Evolutionary conservation across 1,139 yeast species (phyloP).

Genomic region (Debaryomyces sp.): DNA sequence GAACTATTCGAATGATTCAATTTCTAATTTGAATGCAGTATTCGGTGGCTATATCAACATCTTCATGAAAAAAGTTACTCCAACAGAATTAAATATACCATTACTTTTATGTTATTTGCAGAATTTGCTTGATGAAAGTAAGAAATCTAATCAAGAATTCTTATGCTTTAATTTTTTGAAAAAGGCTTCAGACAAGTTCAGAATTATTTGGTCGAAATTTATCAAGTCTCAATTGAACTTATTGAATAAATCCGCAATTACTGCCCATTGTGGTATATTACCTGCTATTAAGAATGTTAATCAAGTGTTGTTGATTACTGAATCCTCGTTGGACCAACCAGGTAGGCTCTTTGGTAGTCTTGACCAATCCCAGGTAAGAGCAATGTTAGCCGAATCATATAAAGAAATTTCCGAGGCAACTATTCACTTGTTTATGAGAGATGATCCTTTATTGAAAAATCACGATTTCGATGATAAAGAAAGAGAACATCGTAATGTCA

Average conservation of each 20-base stretch:
- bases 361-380: slow-evolving; percentile 29
- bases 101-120: slow-evolving; percentile 44
- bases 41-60: slow-evolving; percentile 53
- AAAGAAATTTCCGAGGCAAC: slow-evolving; percentile 36
- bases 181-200: slow-evolving; percentile 55
- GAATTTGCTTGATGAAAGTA: slow-evolving; percentile 39
- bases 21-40: slow-evolving; percentile 52
- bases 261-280: slow-evolving; percentile 45
- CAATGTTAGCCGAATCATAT: slow-evolving; percentile 46
- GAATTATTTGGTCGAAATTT: slow-evolving; percentile 60
- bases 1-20: slow-evolving; percentile 55
- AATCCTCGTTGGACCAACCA: slow-evolving; percentile 32
- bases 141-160: slow-evolving; percentile 68
- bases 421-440: slow-evolving; percentile 39
- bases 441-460: slow-evolving; percentile 48
- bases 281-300: slow-evolving; percentile 38
- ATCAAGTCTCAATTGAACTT: slow-evolving; percentile 55
- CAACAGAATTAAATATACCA: slow-evolving; percentile 41
- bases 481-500: slow-evolving; percentile 57
- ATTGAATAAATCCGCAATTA: slow-evolving; percentile 52
- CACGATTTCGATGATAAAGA: slow-evolving; percentile 59
- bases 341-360: slow-evolving; percentile 20
- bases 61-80: slow-evolving; percentile 40
- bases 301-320: slow-evolving; percentile 37
- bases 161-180: slow-evolving; percentile 52